A percentile compares a stretch with the other conserved stretches of the same genome.
phyloP scores from a whole-genome alignment of 2,329 filamentous ascomycete species.

The Penicillium paneum region DNA sequence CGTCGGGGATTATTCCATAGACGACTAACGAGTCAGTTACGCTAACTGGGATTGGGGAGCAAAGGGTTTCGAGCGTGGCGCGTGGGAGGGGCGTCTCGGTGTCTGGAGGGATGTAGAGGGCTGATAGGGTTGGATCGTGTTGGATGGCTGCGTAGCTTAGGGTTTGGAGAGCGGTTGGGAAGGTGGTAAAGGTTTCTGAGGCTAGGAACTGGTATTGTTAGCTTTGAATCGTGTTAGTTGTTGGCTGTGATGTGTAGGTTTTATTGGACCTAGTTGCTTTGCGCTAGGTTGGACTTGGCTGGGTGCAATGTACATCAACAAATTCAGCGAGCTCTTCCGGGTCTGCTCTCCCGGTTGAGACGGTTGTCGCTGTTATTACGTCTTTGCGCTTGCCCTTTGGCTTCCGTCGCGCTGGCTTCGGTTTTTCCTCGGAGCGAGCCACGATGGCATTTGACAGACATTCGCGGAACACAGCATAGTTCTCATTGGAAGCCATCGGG shows the following conservation, averaged over 20 bases:
- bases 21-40: slow-evolving; percentile 65
- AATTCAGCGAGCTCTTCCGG: slow-evolving; percentile 75
- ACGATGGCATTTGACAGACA: slow-evolving; percentile 69
- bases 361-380: slow-evolving; percentile 6
- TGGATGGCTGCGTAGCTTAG: slow-evolving; percentile 60
- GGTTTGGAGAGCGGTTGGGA: slow-evolving; percentile 60
- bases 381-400: slow-evolving; percentile 20
- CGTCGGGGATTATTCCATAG: slow-evolving; percentile 59
- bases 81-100: slow-evolving; percentile 51
- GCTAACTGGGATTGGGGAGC: slow-evolving; percentile 56
- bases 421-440: slow-evolving; percentile 54
- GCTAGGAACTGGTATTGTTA: slow-evolving; percentile 60
- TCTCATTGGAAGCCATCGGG: slow-evolving; percentile 38
- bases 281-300: not conserved
- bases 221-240: slow-evolving; percentile 5
- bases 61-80: slow-evolving; percentile 50
- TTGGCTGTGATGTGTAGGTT: not conserved
- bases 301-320: slow-evolving; percentile 55
- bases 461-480: slow-evolving; percentile 70
- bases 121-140: slow-evolving; percentile 49
- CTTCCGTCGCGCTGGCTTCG: slow-evolving; percentile 33
- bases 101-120: slow-evolving; percentile 48
- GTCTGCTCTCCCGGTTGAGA: slow-evolving; percentile 33
- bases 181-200: slow-evolving; percentile 61
- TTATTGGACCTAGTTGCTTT: not conserved